Percentiles rank a stretch among this genome's conserved stretches.
phyloP scores from a whole-genome alignment of 345 rosid genomes.

The Populus pruinosa region DNA sequence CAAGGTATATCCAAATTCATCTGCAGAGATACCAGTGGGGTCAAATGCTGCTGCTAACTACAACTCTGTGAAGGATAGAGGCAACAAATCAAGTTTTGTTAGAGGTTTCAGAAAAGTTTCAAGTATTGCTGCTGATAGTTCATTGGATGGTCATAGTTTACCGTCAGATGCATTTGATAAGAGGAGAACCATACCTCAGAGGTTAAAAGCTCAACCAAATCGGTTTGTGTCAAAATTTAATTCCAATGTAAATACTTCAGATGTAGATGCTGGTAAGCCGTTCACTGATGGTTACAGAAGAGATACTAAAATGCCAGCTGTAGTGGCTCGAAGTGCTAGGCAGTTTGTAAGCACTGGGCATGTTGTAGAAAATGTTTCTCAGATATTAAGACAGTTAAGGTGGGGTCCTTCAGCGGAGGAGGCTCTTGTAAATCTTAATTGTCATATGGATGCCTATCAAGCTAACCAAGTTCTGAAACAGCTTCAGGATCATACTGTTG shows the following conservation, averaged over 20 bases:
- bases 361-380: constrained; percentile 55
- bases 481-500: constrained; percentile 69
- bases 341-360: constrained; percentile 35
- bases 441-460: constrained; percentile 65
- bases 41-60: constrained; percentile 31
- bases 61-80: constrained; percentile 40
- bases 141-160: constrained; percentile 22
- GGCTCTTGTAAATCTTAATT: constrained; percentile 53
- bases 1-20: constrained; percentile 51
- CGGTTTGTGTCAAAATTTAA: constrained; percentile 32
- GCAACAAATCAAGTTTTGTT: constrained; percentile 35
- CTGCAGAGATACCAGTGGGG: constrained; percentile 36
- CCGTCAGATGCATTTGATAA: constrained; percentile 34
- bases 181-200: constrained; percentile 45
- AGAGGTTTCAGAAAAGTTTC: constrained; percentile 48
- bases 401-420: constrained; percentile 83
- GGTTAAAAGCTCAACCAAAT: constrained; percentile 36
- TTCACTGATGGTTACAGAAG: constrained; percentile 34
- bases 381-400: constrained; percentile 43
- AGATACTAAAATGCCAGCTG: constrained; percentile 41
- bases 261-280: constrained; percentile 32
- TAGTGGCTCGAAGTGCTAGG: constrained; percentile 37
- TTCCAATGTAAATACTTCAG: constrained; percentile 32
- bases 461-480: constrained; percentile 89
- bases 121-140: constrained; percentile 29